Percentiles rank a stretch among this genome's conserved stretches.
phyloP scores from a whole-genome alignment of 805 yeast genomes.

The Ogataea populi-albae region DNA sequence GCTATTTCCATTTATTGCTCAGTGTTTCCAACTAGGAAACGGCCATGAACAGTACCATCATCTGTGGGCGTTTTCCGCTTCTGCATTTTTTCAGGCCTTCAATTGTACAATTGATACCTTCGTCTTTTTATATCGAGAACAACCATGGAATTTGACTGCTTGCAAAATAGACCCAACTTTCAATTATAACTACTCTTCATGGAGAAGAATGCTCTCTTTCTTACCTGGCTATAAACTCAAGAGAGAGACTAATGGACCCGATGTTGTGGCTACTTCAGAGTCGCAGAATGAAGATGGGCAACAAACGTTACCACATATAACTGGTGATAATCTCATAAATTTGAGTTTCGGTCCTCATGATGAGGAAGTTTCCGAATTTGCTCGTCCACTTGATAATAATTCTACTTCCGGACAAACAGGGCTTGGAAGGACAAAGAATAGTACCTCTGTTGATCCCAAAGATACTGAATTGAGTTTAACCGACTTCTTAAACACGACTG shows the following conservation, averaged over 20 bases:
- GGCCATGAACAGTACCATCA: conserved; percentile 51
- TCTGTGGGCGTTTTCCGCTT: conserved; percentile 60
- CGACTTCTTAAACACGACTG: conserved; percentile 15
- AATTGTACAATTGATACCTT: conserved; percentile 74
- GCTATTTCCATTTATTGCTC: conserved; percentile 74
- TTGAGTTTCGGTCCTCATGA: conserved; percentile 1
- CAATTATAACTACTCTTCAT: conserved; percentile 12
- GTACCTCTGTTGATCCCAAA: conserved; percentile 11
- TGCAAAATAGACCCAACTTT: conserved; percentile 23
- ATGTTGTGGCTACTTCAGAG: too few relatives aligned
- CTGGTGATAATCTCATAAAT: background rate
- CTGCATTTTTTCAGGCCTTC: conserved; percentile 78
- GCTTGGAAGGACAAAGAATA: conserved; percentile 5
- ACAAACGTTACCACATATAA: too few relatives aligned
- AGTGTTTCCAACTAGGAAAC: conserved; percentile 48
- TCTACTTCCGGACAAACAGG: background rate
- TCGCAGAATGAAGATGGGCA: too few relatives aligned
- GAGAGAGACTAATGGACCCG: too few relatives aligned
- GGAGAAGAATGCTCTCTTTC: conserved; percentile 25
- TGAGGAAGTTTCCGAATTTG: conserved; percentile 7
- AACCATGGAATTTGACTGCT: conserved; percentile 59
- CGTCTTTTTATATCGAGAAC: conserved; percentile 75
- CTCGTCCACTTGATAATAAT: conserved; percentile 2
- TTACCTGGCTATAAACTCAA: conserved; percentile 28
- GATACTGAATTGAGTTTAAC: conserved; percentile 16